These are phyloP conservation scores for Hypomyces perniciosus DNA, from an alignment of 2,329 filamentous ascomycete genomes.

Conservation along the genomic window DNA sequence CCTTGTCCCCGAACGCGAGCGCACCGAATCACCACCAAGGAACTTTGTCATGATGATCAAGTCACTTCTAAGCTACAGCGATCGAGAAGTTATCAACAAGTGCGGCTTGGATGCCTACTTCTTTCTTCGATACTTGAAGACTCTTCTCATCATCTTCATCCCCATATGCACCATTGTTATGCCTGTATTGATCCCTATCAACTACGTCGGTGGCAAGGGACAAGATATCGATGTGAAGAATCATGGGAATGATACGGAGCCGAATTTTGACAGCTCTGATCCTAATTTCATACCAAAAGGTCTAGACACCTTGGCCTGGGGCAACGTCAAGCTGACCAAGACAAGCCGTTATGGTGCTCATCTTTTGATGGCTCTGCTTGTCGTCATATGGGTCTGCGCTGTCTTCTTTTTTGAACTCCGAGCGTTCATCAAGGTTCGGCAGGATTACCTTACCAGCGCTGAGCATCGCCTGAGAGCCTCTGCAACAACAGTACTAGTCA, in stretches of 20 bases:
- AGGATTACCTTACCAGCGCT: conserved; percentile 89
- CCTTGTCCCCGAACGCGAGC: conserved; percentile 76
- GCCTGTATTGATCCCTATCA: conserved; percentile 81
- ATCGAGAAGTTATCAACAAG: conserved; percentile 84
- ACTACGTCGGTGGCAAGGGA: conserved; percentile 65
- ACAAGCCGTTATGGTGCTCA: conserved; percentile 77
- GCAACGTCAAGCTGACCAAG: conserved; percentile 66
- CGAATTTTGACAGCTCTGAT: conserved; percentile 15
- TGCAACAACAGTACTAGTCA: conserved; percentile 91
- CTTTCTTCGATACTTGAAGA: conserved; percentile 79
- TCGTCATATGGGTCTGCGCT: conserved; percentile 78
- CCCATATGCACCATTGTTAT: conserved; percentile 73
- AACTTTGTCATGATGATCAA: conserved; percentile 47
- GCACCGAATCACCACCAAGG: conserved; percentile 66
- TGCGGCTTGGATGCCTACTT: conserved; percentile 96
- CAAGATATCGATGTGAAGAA: conserved; percentile 39
- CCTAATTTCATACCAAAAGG: conserved; percentile 42
- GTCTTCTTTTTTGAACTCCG: conserved; percentile 82
- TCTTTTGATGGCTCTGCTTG: conserved; percentile 67
- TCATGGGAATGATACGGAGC: conserved; percentile 22
- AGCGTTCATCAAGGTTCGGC: conserved; percentile 86
- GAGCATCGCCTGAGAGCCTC: conserved; percentile 91
- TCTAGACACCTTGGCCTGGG: conserved; percentile 79
- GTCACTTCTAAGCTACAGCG: conserved; percentile 60
- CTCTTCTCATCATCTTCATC: conserved; percentile 82